These are phyloP conservation scores for Chlorella sp. DNA, from an alignment of 139 green algal genomes.

Conservation along the genomic window DNA sequence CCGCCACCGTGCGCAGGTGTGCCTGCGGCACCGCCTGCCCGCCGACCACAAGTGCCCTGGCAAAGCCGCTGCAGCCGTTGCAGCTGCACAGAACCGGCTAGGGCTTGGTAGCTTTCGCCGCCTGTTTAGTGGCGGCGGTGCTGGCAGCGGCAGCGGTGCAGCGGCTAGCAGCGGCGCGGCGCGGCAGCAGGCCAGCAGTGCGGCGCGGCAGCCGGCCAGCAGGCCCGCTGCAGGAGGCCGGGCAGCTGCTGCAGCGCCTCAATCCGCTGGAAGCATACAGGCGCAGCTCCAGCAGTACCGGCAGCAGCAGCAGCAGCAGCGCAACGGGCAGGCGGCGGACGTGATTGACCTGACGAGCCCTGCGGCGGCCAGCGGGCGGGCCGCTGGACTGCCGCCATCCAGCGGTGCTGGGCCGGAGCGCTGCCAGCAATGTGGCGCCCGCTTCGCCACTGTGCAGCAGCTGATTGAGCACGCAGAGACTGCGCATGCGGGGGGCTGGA, in stretches of 20 bases:
- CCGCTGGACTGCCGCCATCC: neutral
- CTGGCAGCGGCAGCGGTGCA: neutral
- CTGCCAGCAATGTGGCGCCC: conserved; percentile 57
- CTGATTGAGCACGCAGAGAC: conserved; percentile 61
- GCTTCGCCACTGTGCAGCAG: conserved; percentile 52
- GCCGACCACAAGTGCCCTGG: conserved; percentile 71
- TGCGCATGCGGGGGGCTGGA: conserved; percentile 43
- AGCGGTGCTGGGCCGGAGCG: conserved; percentile 24
- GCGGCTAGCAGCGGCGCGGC: neutral
- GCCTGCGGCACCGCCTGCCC: conserved; percentile 73
- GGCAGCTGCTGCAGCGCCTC: neutral
- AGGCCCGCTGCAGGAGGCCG: neutral
- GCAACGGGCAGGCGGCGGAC: neutral
- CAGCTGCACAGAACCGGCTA: too few relatives aligned
- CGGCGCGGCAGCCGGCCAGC: neutral
- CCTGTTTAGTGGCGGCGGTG: neutral
- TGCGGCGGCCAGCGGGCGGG: too few relatives aligned
- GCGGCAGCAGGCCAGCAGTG: neutral
- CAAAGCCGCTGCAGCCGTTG: too few relatives aligned
- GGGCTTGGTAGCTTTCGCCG: neutral
- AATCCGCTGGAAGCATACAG: neutral
- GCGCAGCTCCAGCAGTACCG: conserved; percentile 39
- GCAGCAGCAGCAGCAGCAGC: conserved; percentile 13
- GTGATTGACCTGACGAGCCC: conserved; percentile 9
- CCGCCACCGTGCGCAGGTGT: conserved; percentile 43